Percentiles rank a stretch among this genome's conserved stretches.
Conservation (phyloP, 441 rosid genomes). For the Pelargonium fulgidum region DNA sequence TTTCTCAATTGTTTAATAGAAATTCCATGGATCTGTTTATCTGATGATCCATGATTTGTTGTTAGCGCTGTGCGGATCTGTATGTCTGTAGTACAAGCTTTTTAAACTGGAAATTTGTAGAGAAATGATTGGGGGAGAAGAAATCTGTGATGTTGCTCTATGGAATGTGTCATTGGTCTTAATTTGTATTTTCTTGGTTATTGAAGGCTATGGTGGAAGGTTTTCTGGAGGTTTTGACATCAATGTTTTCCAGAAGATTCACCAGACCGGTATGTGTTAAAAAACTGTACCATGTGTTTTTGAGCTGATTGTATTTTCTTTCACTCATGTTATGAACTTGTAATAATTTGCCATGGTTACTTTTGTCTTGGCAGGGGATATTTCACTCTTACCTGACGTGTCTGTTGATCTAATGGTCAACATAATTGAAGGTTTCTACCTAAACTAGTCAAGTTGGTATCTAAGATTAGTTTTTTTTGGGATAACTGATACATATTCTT, state of each 20-base stretch:
- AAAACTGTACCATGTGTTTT: neutral
- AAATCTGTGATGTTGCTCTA: neutral
- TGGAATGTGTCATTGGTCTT: neutral
- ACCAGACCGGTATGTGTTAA: constrained; percentile 47
- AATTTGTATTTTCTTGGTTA: constrained; percentile 10
- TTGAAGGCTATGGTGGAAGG: constrained; percentile 71
- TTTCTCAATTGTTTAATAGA: neutral
- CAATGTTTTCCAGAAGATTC: constrained; percentile 67
- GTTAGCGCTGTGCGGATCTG: constrained; percentile 4
- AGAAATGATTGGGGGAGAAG: neutral
- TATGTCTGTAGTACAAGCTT: neutral
- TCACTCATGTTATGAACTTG: neutral
- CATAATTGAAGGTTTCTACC: constrained; percentile 60
- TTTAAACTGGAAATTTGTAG: neutral
- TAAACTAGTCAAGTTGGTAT: neutral
- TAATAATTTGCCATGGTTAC: constrained; percentile 6
- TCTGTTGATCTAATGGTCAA: constrained; percentile 74
- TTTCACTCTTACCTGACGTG: constrained; percentile 64
- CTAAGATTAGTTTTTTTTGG: neutral
- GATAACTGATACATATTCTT: neutral
- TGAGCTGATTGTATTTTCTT: neutral
- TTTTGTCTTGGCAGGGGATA: constrained; percentile 49
- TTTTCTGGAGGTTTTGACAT: constrained; percentile 94
- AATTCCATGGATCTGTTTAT: neutral
- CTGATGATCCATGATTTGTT: neutral